Percentiles rank a stretch among this genome's conserved stretches.
Conservation (phyloP, 345 rosid species). For the Eucalyptus pauciflora region DNA sequence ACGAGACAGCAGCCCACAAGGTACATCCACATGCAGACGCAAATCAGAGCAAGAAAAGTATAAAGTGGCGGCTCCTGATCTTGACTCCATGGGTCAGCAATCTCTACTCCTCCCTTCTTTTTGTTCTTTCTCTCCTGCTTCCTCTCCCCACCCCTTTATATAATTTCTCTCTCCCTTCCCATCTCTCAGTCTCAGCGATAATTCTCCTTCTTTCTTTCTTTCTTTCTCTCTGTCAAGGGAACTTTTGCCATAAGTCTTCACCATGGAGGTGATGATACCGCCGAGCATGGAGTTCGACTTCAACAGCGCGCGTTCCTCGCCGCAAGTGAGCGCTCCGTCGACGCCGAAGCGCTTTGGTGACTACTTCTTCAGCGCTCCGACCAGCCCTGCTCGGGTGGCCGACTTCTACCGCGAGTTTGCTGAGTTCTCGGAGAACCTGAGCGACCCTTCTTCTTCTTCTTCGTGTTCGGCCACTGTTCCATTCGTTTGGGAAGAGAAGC, state of each 20-base stretch:
- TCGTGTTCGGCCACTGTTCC: slow-evolving; percentile 14
- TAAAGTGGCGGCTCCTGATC: not conserved
- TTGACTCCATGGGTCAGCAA: slow-evolving; percentile 25
- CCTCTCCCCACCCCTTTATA: not conserved
- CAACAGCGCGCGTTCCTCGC: slow-evolving; percentile 22
- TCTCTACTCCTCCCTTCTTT: not conserved
- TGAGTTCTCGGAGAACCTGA: not conserved
- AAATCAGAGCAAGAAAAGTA: not conserved
- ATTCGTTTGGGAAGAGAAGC: slow-evolving; percentile 52
- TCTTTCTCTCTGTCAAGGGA: not conserved
- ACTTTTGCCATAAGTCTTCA: not conserved
- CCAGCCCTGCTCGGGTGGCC: slow-evolving; percentile 53
- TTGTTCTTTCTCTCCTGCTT: not conserved
- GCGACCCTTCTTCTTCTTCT: not conserved
- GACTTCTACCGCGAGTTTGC: slow-evolving; percentile 45
- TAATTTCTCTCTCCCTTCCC: not conserved
- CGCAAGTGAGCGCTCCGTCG: slow-evolving; percentile 44
- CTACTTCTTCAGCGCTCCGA: slow-evolving; percentile 53
- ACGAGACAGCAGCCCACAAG: not conserved
- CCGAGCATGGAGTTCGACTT: slow-evolving; percentile 39
- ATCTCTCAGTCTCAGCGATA: not conserved
- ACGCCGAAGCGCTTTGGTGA: slow-evolving; percentile 54
- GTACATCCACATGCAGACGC: not conserved
- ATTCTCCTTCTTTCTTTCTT: not conserved
- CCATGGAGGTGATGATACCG: slow-evolving; percentile 47